Evolutionary conservation across 805 yeast genomes (phyloP), one percentile per base, ranked within the genome.

Genomic region (Sugiyamaella chiloensis): DNA sequence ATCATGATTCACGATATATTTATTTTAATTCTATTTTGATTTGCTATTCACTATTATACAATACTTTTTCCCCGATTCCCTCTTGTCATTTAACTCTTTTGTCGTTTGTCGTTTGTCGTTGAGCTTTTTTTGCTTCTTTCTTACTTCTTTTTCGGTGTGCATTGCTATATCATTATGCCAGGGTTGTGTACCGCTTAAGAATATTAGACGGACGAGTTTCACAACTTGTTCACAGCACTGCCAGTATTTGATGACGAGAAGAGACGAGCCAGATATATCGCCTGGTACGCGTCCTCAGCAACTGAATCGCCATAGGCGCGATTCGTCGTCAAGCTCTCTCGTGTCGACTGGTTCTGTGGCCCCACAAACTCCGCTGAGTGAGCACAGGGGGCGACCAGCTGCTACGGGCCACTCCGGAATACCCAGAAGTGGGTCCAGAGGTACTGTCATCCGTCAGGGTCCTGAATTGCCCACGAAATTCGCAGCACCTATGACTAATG

Each of bases 401-500:
- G 26, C 16, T 11, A 37, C 24, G 29, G 9, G 42, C 26, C 24
- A 21, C n/a, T 5, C 29, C 14, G 29, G 30, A n/a, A 21, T 36
- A 17, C 45, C 32, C 9, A 27, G 37, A 7, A 42, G 45, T 24
- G 37, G 20, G 21, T 30, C 39, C 19, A 17, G 45, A 11, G 39
- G 34, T 16, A 21, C 32, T 27, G 17, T 7, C 11, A 7, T 23
- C 27, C 17, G 42, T 11, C 26, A 27, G 9, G 45, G 11, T 7
- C 7, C 45, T 12, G 37, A 30, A 17, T 6, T 42, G 30, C 48
- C 48, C 8, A 24, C 30, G 35, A 44, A 39, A 23, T 32, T 32
- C 26, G 24, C 48, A 24, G 27, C 32, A 11, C 51, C 53, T 8
- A 24, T 24, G 36, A 40, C 34, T n/a, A 27, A 30, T 19, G 60